phyloP scores from a whole-genome alignment of 805 yeast genomes.

The Maudiozyma saulgeensis region DNA sequence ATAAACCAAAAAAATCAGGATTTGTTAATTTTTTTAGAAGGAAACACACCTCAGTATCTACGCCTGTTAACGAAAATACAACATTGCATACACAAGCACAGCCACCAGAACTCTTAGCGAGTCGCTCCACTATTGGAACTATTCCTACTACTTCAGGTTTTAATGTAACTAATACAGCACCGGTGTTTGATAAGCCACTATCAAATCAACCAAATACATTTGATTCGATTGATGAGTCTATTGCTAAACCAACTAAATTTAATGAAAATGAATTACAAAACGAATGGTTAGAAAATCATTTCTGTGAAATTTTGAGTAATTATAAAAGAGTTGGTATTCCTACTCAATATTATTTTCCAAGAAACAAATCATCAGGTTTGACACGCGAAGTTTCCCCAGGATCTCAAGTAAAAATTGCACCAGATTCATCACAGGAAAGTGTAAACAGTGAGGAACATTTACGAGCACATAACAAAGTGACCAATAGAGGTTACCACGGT shows the following conservation, averaged over 20 bases:
- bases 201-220: not conserved
- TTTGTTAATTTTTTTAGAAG: constrained; percentile 23
- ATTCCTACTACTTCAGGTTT: not conserved
- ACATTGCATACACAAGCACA: not conserved
- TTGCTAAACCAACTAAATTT: not conserved
- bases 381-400: not conserved
- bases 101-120: not conserved
- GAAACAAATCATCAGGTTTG: not conserved
- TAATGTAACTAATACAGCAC: not conserved
- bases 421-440: constrained; percentile 1
- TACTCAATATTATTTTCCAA: constrained; percentile 15
- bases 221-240: not conserved
- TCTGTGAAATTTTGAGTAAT: constrained; percentile 16
- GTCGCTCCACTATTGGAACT: not conserved
- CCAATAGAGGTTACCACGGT: constrained; percentile 11
- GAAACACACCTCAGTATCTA: constrained; percentile 9
- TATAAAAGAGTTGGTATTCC: constrained; percentile 18
- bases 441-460: not conserved
- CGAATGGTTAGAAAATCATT: constrained; percentile 22
- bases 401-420: not conserved
- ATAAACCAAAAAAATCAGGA: constrained; percentile 15
- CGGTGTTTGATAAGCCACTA: not conserved
- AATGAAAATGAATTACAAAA: constrained; percentile 10
- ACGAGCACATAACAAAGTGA: not conserved
- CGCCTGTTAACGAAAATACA: not conserved